phyloP scores from a whole-genome alignment of 2,329 filamentous ascomycete species.

The Trichoderma sp. region DNA sequence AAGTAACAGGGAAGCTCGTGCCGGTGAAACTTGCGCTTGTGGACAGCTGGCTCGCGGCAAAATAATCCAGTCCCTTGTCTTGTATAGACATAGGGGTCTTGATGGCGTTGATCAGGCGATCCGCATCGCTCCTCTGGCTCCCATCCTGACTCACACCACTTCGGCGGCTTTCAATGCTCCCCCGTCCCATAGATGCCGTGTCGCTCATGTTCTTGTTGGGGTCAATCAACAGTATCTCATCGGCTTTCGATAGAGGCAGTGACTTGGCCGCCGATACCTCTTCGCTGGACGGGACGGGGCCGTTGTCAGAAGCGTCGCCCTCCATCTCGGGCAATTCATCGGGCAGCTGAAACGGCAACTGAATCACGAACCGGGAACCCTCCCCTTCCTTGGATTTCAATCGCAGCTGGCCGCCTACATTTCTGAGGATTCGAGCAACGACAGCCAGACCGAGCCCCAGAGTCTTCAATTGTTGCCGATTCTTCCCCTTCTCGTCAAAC shows the following conservation, averaged over 20 bases:
- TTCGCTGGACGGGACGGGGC: constrained; percentile 27
- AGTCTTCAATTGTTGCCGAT: constrained; percentile 45
- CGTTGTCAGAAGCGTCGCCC: constrained; percentile 4
- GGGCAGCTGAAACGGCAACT: constrained; percentile 71
- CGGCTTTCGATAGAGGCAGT: constrained; percentile 41
- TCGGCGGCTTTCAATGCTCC: constrained; percentile 33
- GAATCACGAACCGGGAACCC: constrained; percentile 80
- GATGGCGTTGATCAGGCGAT: constrained; percentile 72
- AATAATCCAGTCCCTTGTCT: constrained; percentile 42
- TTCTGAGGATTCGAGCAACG: constrained; percentile 83
- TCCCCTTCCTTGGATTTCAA: constrained; percentile 81
- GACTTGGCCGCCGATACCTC: constrained; percentile 33
- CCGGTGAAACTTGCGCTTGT: neutral
- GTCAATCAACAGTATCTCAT: constrained; percentile 66
- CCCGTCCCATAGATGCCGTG: constrained; percentile 25
- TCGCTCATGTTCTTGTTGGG: constrained; percentile 41
- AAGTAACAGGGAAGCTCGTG: constrained; percentile 14
- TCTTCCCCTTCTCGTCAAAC: constrained; percentile 36
- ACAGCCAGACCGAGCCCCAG: constrained; percentile 84
- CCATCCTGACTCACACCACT: constrained; percentile 49
- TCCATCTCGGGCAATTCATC: constrained; percentile 41
- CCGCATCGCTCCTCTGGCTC: constrained; percentile 64
- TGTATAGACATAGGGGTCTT: constrained; percentile 58
- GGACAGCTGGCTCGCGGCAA: constrained; percentile 32
- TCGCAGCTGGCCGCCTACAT: constrained; percentile 85